Conservation (phyloP, 306 rosid species). For the Luffa aegyptiaca region DNA sequence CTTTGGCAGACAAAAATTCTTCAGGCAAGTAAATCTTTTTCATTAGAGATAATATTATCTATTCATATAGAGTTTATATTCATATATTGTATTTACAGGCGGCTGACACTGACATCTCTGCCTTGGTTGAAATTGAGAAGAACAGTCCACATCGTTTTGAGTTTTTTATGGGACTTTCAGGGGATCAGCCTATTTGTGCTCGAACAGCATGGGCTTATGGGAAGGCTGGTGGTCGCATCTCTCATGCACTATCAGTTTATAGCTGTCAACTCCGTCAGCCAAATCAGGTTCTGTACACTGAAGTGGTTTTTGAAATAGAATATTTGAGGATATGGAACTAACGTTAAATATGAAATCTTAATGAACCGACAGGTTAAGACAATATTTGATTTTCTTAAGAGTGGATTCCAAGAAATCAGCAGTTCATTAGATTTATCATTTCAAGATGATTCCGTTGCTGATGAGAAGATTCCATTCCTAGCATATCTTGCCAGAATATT, state of each 20-base stretch:
- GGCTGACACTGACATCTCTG: conserved; percentile 84
- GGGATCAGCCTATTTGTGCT: conserved; percentile 94
- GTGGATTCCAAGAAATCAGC: conserved; percentile 88
- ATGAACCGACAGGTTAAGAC: conserved; percentile 66
- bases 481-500: conserved; percentile 69
- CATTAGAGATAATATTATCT: conserved; percentile 8
- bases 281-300: conserved; percentile 53
- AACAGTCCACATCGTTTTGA: conserved; percentile 97
- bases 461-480: conserved; percentile 92
- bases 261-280: conserved; percentile 97
- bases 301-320: conserved; percentile 14
- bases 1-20: conserved; percentile 97
- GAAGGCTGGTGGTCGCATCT: conserved; percentile 76
- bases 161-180: conserved; percentile 98
- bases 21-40: conserved; percentile 52
- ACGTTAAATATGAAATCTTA: conserved; percentile 15
- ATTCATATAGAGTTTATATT: conserved; percentile 15
- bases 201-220: conserved; percentile 98
- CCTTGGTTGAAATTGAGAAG: conserved; percentile 96
- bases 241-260: conserved; percentile 93
- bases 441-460: conserved; percentile 93
- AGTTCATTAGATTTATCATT: conserved; percentile 89
- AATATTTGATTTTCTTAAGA: conserved; percentile 77
- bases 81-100: conserved; percentile 48
- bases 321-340: conserved; percentile 12